Evolutionary conservation across 169 alveolate genomes (phyloP), one percentile per base, ranked within the genome.

Genomic region (Plasmodium gonderi): DNA sequence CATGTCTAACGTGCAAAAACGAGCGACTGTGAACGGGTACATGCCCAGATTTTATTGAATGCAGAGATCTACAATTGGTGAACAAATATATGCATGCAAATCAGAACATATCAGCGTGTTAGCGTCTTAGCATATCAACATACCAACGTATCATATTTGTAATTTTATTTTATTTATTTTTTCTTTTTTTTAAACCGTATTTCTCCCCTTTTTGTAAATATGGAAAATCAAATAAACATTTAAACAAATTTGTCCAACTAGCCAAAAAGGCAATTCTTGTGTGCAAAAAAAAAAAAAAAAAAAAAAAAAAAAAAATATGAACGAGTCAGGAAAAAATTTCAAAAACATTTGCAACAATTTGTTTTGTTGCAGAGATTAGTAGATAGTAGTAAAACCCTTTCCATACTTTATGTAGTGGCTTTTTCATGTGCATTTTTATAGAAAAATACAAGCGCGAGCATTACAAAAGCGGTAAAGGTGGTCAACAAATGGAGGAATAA

Each of bases 221-320:
- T 20, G 72, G 26, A 5, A 60, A 60, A 20, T 60, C 72, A 23
- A 60, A 60, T 60, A 14, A n/a, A n/a, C 14, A 17, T 60, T 60
- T 60, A 0, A 60, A n/a, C 36, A 20, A 60, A 23, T 20, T n/a
- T 29, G 72, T 8, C 26, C 26, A 60, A 36, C 72, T 60, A 60
- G 72, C 72, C 72, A 60, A 60, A n/a, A 60, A 60, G 72, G 72
- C 72, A 60, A n/a, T 60, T 60, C 40, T n/a, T 20, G 72, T 60
- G 72, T 60, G 72, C 72, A 60, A 60, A 60, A 60, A 60, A 60
- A 60, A 60, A 60, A 60, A 60, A 60, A 60, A 60, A 60, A 60
- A 60, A 60, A 60, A 54, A 51, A 51, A 51, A 51, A 54, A 54
- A 60, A 60, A 60, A 60, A 17, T 60, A 60, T 60, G 72, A 60